Evolutionary conservation across 1,284 basidiomycete genomes (phyloP), one percentile per base, ranked within the genome.

Genomic region (Cryptococcus amylolentus): DNA sequence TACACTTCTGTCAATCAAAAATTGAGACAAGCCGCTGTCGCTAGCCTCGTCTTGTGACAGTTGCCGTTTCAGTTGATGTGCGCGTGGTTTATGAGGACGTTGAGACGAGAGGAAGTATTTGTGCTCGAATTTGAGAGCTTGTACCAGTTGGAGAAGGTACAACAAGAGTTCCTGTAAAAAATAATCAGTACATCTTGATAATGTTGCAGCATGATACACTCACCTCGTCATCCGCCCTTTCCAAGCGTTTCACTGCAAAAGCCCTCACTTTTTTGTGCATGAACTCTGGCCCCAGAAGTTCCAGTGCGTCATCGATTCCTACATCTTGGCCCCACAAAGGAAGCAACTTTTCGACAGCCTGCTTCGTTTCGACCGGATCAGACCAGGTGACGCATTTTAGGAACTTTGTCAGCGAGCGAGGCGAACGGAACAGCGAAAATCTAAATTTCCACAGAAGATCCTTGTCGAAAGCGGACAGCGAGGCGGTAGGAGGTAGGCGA

Each of bases 361-460:
- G 96, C 70, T 95, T 93, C 10, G 96, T 92, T 77, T 99, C 96
- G 3, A 89, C 89, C 0, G 88, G 84, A 72, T 99, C 96, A 43
- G 90, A 84, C 96, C 96, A 98, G 9, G 93, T 93, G 28, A 98
- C 96, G 31, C 92, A 94, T 77, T 95, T 98, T 58, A 99, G 82
- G 78, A 99, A 98, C 76, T 98, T 99, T 37, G 95, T 98, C 28
- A 98, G 82, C 3, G 90, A 91, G 18, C 88, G 84, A 35, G 73
- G 73, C 0, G 80, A 78, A 10, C 80, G 78, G 72, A 91, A 91
- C 14, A 99, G 84, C 65, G 97, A 98, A 78, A 98, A 99, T 10
- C 96, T 86, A 82, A 96, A 99, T 71, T 96, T 94, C 96, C 96
- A 99, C 26, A 98, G 86, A 16, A 95, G 78, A 65, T 98, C 95